phyloP scores from a whole-genome alignment of 176 grass and related monocot genomes.

The Triticum timopheevii region DNA sequence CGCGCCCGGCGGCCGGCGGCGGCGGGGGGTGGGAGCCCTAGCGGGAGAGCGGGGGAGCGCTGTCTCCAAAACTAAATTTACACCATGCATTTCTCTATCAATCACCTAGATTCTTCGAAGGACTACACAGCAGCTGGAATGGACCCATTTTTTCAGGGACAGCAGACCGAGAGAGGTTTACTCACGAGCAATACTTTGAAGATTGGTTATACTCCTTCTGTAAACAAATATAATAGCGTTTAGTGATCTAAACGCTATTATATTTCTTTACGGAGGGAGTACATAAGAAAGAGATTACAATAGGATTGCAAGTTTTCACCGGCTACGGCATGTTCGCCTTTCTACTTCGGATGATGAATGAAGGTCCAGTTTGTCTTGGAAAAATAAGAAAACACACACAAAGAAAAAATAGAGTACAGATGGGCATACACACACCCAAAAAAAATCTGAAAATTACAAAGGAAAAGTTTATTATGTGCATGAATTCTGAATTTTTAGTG shows the following conservation, averaged over 20 bases:
- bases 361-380: conserved; percentile 12
- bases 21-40: too few species aligned
- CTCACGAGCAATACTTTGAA: conserved; percentile 22
- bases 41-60: too few species aligned
- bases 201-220: conserved; percentile 3
- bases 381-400: conserved; percentile 21
- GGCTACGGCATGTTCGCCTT: neutral
- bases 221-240: too few species aligned
- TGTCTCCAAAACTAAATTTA: too few species aligned
- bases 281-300: conserved; percentile 8
- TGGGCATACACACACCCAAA: conserved; percentile 4
- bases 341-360: neutral
- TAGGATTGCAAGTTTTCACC: conserved; percentile 37
- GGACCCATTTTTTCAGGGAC: conserved; percentile 21
- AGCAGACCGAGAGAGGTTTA: conserved; percentile 47
- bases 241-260: too few species aligned
- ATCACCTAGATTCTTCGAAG: conserved; percentile 18
- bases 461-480: conserved; percentile 5
- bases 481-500: neutral
- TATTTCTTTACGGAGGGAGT: too few species aligned
- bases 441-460: neutral
- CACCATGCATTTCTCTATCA: conserved; percentile 1
- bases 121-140: conserved; percentile 9
- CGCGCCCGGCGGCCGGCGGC: too few species aligned
- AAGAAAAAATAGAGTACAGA: neutral